Base-by-base conservation (phyloP, 2,329 filamentous ascomycete genomes). In the Verticillium longisporum region DNA sequence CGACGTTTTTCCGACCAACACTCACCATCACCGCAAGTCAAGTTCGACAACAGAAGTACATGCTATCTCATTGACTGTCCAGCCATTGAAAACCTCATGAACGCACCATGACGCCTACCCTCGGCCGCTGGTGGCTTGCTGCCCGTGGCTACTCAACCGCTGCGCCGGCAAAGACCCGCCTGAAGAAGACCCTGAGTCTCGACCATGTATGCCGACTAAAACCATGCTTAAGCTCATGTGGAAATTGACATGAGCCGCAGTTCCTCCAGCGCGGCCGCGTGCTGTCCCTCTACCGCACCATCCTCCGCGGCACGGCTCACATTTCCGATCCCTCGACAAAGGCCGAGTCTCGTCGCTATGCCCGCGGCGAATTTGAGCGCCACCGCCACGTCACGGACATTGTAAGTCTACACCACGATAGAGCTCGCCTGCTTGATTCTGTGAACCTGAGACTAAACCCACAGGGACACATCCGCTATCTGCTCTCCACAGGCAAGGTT, bases 401-500 rank as follows among this genome's bases (percentile, higher is more conserved):
- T 60, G 84, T 86, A 71, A 56, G 81, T 75, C 14, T 21, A 26
- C 26, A 26, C 26, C 26, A 6, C 15, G 11, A 26, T 26, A 26
- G 26, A 26, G 26, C 26, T 26, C 26, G 26, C 26, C 26, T 26
- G 26, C 26, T 26, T 26, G 26, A 2, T 26, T 26, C 26, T 26
- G 26, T 26, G 26, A 26, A 26, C 26, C 26, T 5, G 34, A 37
- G 57, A 61, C 56, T 36, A 6, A 26, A 18, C 3, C 15, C 1
- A 13, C 63, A 86, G 83, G 73, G 74, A 65, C 85, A 88, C 67
- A 84, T 88, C 65, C 79, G 83, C 61, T 88, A 88, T 70, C 78
- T 88, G 41, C 71, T 88, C 61, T 87, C 85, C 10, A 87, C 82
- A 3, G 86, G 86, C 59, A 88, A 86, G 74, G 85, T 84, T 32